Conservation (phyloP, 345 rosid genomes). For the Alliaria petiolata region DNA sequence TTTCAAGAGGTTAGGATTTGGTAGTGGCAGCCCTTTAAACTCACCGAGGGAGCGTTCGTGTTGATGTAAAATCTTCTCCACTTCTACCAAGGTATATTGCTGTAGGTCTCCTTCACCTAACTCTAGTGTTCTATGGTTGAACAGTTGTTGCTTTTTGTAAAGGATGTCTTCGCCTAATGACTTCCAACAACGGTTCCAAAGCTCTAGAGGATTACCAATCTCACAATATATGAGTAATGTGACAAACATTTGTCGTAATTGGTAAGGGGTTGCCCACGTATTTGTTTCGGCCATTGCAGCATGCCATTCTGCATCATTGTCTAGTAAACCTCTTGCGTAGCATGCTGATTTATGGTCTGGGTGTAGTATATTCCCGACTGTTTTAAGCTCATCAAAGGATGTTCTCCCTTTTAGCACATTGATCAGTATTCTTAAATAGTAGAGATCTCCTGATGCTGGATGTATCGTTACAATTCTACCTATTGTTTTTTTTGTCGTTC, state of each 20-base stretch:
- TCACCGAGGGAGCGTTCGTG: too few species aligned
- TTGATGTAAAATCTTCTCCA: neutral
- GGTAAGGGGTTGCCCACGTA: neutral
- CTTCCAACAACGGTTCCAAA: neutral
- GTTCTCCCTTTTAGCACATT: neutral
- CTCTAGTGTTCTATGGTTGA: neutral
- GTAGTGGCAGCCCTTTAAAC: too few species aligned
- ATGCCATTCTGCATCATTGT: neutral
- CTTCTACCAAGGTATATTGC: neutral
- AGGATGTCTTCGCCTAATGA: neutral
- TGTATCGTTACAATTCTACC: neutral
- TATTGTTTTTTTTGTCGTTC: neutral
- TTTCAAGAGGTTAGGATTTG: too few species aligned
- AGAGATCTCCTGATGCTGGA: neutral
- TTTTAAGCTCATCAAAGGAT: neutral
- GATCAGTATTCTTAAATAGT: neutral
- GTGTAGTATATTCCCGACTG: neutral
- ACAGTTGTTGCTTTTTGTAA: fast-evolving
- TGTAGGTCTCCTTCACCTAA: neutral
- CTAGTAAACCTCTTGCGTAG: neutral
- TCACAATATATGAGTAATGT: neutral
- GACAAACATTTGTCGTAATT: neutral
- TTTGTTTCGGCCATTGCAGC: neutral
- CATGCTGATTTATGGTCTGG: neutral
- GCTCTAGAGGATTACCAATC: neutral